These are phyloP conservation scores for Aegilops tauschii DNA, from an alignment of 176 grass and related monocot species.

Conservation along the genomic window DNA sequence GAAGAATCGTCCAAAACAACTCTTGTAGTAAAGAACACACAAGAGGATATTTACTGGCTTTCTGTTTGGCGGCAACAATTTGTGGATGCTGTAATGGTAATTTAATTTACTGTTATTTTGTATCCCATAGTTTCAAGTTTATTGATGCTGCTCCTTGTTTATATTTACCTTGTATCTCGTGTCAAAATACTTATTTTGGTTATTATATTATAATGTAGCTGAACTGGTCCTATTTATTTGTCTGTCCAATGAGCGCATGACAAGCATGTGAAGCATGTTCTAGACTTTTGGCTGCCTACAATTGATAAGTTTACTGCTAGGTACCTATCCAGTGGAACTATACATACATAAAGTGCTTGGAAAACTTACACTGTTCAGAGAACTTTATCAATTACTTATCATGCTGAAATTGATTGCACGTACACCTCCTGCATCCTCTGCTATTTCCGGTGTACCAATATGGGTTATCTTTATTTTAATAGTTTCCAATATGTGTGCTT, in stretches of 20 bases:
- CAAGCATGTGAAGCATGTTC: neutral
- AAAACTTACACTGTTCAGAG: neutral
- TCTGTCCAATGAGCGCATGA: too few relatives aligned
- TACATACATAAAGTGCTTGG: neutral
- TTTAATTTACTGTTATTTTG: neutral
- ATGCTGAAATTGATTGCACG: neutral
- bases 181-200: too few relatives aligned
- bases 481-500: neutral
- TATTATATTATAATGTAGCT: too few relatives aligned
- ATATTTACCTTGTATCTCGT: neutral
- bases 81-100: constrained; percentile 59
- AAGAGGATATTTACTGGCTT: constrained; percentile 24
- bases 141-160: neutral
- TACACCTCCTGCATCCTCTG: neutral
- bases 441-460: neutral
- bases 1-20: constrained; percentile 36
- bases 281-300: neutral
- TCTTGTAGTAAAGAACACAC: constrained; percentile 19
- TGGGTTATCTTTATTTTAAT: neutral
- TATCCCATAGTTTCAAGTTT: neutral
- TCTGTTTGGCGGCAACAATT: constrained; percentile 76
- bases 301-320: neutral
- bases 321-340: neutral
- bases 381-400: neutral
- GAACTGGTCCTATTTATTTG: too few relatives aligned